Base-by-base conservation (phyloP, 495 filamentous ascomycete species). In the Penicillium manginii region DNA sequence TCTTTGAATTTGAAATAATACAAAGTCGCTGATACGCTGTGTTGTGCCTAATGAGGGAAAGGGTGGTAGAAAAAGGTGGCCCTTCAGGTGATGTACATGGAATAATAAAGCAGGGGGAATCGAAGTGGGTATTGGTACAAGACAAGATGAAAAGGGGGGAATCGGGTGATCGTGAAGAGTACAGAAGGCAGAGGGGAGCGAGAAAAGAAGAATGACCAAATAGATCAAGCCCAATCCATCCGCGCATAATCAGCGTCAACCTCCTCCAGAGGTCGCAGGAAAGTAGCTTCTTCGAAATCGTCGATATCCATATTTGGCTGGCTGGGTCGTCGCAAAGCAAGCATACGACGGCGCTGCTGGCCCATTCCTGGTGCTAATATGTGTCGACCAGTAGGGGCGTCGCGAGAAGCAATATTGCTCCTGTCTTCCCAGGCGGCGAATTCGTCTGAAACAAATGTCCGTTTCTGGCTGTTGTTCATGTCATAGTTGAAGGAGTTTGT, bases 241-340 rank as follows among this genome's bases (percentile, higher is more conserved):
- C 48, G 51, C 15, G 53, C 42, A 47, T 67, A 72, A 33, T 79
- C 76, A 15, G 59, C 58, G 59, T 80, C 77, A n/a, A 78, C 74
- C 50, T 81, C 78, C 29, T 79, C 78, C 5, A 72, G 66, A 33
- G 70, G 64, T 29, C 76, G 66, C 15, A 81, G 60, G 57, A 81
- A 81, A 1, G 68, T 40, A 0, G 78, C 72, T 48, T 81, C 78
- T 47, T 76, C 78, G 49, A 81, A 81, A 46, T 78, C 77, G 52
- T 76, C 75, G 18, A 75, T 10, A 31, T 74, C 72, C 70, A 78
- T 71, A 10, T 29, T 51, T 6, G 65, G 22, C 21, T 49, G 39
- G 50, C 21, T 43, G 23, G 15, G 57, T 19, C 52, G 59, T 31
- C 55, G 58, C 40, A 60, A 19, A 22, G 65, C 49, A 31, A 67